Base-by-base conservation (phyloP, 345 rosid species). In the Rhodomyrtus tomentosa region DNA sequence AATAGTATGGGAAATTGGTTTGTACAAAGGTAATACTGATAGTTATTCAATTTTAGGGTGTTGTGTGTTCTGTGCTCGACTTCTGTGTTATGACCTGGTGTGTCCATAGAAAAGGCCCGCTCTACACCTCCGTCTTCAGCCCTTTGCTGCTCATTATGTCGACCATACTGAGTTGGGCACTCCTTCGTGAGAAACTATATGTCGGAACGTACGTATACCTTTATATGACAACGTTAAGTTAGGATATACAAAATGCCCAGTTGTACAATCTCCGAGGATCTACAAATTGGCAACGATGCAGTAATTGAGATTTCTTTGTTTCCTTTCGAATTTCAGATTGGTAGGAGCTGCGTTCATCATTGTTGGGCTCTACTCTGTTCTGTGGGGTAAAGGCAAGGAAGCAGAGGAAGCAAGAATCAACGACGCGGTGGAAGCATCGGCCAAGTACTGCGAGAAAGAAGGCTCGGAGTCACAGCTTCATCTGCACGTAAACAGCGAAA, bases 321-420 rank as follows among this genome's bases (percentile, higher is more conserved):
- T 52, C 56, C 42, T 38, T 22, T 51, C 10, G 29, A 6, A 29
- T 45, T 50, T 25, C 88, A 96, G 99, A 82, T 90, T 87, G 81
- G 53, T 92, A 80, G 98, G 99, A 68, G 93, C 96, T 3, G 81
- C 90, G n/a, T 84, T 95, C 87, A 94, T 95, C 11, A 88, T 96
- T 42, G 87, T 82, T 7, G 98, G 98, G 14, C 91, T 36, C 4
- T 94, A 95, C 50, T 91, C 90, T 0, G 98, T 97, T 53, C 89
- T 95, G 7, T 97, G 98, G 98, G 98, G 99, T 93, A 95, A 95
- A 85, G 94, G 92, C 59, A 93, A 82, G 88, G 99, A 96, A 53
- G 51, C 38, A 50, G 50, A 59, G 84, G 29, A 56, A 84, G 55
- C 32, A 12, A 73, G 42, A 15, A 49, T 25, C 45, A 16, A 13